Percentiles rank a stretch among this genome's conserved stretches.
Evolutionary conservation across 2,329 filamentous ascomycete genomes (phyloP).

Genomic region (Penicillium sp.): DNA sequence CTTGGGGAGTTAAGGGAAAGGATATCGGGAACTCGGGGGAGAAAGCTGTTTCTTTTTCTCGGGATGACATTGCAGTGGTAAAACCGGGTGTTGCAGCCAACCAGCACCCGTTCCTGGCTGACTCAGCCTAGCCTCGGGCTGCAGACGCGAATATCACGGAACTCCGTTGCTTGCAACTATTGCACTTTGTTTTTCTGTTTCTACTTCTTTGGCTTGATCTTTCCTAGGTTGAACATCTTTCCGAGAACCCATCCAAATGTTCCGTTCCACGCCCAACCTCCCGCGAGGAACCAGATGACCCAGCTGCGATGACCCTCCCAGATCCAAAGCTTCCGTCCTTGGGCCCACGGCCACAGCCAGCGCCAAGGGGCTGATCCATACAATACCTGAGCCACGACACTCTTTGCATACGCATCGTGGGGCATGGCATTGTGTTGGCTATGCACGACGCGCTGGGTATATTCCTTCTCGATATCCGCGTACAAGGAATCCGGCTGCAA

Average conservation of each 20-base stretch:
- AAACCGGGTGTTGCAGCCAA: slow-evolving; percentile 31
- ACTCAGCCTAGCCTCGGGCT: slow-evolving; percentile 26
- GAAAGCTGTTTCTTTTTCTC: slow-evolving; percentile 40
- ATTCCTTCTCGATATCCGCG: slow-evolving; percentile 53
- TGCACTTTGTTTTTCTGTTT: background rate
- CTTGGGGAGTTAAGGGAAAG: slow-evolving; percentile 14
- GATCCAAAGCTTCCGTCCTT: slow-evolving; percentile 40
- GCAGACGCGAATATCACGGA: slow-evolving; percentile 35
- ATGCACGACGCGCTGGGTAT: slow-evolving; percentile 53
- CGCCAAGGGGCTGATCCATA: slow-evolving; percentile 46
- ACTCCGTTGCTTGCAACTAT: slow-evolving; percentile 4
- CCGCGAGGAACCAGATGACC: slow-evolving; percentile 54
- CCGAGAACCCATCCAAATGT: slow-evolving; percentile 47
- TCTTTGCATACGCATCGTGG: slow-evolving; percentile 54
- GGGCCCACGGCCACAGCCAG: slow-evolving; percentile 52
- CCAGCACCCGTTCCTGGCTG: slow-evolving; percentile 27
- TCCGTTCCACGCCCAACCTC: slow-evolving; percentile 49
- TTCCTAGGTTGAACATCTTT: slow-evolving; percentile 54
- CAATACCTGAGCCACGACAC: slow-evolving; percentile 57
- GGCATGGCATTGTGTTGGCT: slow-evolving; percentile 57
- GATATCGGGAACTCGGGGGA: slow-evolving; percentile 17
- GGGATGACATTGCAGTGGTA: slow-evolving; percentile 29
- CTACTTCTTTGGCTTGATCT: slow-evolving; percentile 21
- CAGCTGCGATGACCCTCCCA: slow-evolving; percentile 54
- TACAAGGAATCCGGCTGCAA: slow-evolving; percentile 54